Base-by-base conservation (phyloP, 2,329 filamentous ascomycete genomes). In the Colletotrichum brevisporum region DNA sequence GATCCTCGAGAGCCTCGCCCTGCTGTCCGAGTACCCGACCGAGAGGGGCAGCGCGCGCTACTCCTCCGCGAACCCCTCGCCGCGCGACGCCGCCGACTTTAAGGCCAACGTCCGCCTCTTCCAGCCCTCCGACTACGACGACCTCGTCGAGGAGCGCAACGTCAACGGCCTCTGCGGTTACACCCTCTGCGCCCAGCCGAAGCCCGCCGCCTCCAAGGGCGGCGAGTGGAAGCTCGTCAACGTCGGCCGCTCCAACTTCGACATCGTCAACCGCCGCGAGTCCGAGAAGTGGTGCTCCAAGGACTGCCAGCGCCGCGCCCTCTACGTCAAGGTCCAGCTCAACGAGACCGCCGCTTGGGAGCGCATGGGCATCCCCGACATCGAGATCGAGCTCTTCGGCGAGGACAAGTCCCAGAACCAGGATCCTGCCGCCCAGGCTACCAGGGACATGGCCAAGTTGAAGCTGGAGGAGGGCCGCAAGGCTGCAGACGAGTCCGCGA, bases 261-360 rank as follows among this genome's bases (percentile, higher is more conserved):
- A 86, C 71, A 91, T 97, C 55, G 90, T 97, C 27, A 87, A 89
- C 68, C 89, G 87, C 61, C 89, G 90, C 72, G 90, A 94, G 75
- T 80, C 95, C 16, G 93, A 96, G 81, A 92, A 91, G 80, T 99
- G 94, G 94, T 99, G 96, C 80, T 93, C 91, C 0, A 86, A 91
- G 63, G 86, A 85, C 47, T 99, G 96, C 81, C 93, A 93, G 2
- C 88, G 89, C 72, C 87, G 93, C 56, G 94, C 93, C 2, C 84
- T 97, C 73, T 97, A 94, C 79, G 86, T 98, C 74, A 93, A 94
- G 76, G 92, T 97, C 26, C 96, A 99, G 84, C 87, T 98, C 47
- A 91, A 88, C 72, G 92, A 96, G 76, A 91, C 92, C 71, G 94
- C 94, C 0, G 93, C 93, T 0, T 97, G 95, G 94, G 90, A 96